Evolutionary conservation across 208 protist genomes (phyloP).

Genomic region (Leishmania turanica): DNA sequence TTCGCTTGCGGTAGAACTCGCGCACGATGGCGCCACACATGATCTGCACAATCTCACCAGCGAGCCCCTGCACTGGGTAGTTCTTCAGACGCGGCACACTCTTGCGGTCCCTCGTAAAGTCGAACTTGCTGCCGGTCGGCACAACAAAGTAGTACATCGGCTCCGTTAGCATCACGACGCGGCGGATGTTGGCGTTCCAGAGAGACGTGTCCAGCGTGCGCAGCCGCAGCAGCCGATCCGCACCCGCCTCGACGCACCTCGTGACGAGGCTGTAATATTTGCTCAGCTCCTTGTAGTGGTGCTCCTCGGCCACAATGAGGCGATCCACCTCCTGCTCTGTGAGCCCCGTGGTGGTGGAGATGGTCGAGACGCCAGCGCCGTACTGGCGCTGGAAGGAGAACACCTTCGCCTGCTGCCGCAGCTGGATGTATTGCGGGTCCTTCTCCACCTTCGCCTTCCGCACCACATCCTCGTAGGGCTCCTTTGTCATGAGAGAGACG

Average conservation of each 20-base stretch:
- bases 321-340: slow-evolving; percentile 85
- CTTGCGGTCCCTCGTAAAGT: slow-evolving; percentile 84
- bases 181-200: slow-evolving; percentile 65
- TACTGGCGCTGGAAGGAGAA: slow-evolving; percentile 94
- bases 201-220: slow-evolving; percentile 70
- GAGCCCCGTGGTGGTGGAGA: slow-evolving; percentile 85
- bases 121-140: slow-evolving; percentile 88
- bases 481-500: slow-evolving; percentile 89
- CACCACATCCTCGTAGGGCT: slow-evolving; percentile 89
- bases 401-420: slow-evolving; percentile 92
- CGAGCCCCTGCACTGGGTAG: slow-evolving; percentile 91
- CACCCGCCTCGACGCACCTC: slow-evolving; percentile 76
- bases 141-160: slow-evolving; percentile 87
- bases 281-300: slow-evolving; percentile 84
- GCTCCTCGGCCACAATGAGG: slow-evolving; percentile 85
- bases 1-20: slow-evolving; percentile 72
- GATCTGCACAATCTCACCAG: slow-evolving; percentile 91
- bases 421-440: slow-evolving; percentile 86
- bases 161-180: slow-evolving; percentile 79
- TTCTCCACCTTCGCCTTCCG: slow-evolving; percentile 83
- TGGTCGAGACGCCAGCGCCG: slow-evolving; percentile 80
- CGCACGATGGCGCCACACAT: slow-evolving; percentile 88
- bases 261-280: slow-evolving; percentile 84
- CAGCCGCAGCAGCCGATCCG: slow-evolving; percentile 72
- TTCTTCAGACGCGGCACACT: slow-evolving; percentile 89